Conservation (phyloP, 345 rosid species). For the Arabidopsis arenosa region DNA sequence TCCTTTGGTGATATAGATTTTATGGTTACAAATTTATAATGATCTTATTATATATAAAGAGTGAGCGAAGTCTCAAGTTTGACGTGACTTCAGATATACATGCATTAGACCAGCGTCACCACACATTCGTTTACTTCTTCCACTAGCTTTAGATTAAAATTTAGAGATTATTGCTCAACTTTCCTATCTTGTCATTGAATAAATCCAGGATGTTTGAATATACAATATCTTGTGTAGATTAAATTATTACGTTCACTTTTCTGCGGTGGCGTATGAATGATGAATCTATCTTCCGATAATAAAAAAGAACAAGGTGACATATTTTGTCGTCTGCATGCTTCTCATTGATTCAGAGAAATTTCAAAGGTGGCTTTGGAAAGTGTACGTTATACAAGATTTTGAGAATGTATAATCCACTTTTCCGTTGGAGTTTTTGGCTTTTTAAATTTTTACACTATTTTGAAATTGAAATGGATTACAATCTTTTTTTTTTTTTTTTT, state of each 20-base stretch:
- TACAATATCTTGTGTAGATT: background rate
- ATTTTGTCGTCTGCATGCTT: too few species aligned
- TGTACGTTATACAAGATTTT: background rate
- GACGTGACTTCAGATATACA: too few species aligned
- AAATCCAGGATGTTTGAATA: background rate
- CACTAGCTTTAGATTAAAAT: background rate
- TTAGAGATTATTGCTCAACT: background rate
- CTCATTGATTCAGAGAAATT: too few species aligned
- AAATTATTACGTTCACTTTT: background rate
- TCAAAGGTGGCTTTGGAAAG: too few species aligned
- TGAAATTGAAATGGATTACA: background rate
- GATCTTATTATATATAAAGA: background rate
- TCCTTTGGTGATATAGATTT: conserved; percentile 3
- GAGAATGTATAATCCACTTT: background rate
- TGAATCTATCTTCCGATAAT: background rate
- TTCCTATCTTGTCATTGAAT: background rate
- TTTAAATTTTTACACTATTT: background rate
- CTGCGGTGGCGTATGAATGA: background rate
- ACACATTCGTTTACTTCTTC: background rate
- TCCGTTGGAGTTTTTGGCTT: background rate
- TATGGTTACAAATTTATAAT: background rate
- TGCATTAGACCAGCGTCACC: too few species aligned
- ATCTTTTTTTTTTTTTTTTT: background rate
- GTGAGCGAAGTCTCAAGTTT: background rate
- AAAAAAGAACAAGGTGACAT: too few species aligned